These are phyloP conservation scores for Dispira parvispora DNA, from an alignment of 192 early-diverging fungal genomes.

Conservation along the genomic window DNA sequence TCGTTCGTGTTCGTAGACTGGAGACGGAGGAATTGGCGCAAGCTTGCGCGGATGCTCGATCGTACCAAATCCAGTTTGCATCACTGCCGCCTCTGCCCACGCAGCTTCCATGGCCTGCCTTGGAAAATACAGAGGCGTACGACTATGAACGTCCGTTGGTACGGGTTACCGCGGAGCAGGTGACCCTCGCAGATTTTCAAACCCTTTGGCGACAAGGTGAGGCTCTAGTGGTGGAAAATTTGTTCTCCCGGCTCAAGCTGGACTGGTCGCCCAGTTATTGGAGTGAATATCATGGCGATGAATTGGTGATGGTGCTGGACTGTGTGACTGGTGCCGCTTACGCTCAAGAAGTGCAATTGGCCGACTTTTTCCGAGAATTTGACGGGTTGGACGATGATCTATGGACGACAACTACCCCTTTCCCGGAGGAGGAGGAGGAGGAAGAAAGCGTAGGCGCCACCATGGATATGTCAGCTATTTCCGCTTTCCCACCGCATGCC, in stretches of 20 bases:
- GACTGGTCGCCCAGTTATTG: slow-evolving; percentile 21
- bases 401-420: slow-evolving; percentile 8
- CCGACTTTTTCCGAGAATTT: slow-evolving; percentile 33
- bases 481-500: background rate
- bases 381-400: slow-evolving; percentile 19
- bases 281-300: slow-evolving; percentile 20
- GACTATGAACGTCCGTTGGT: background rate
- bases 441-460: slow-evolving; percentile 2
- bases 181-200: slow-evolving; percentile 10
- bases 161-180: background rate
- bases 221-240: slow-evolving; percentile 7
- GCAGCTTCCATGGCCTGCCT: too few species aligned
- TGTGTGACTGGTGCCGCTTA: slow-evolving; percentile 16
- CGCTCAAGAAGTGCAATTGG: slow-evolving; percentile 17
- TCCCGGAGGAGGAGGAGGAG: background rate
- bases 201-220: slow-evolving; percentile 1
- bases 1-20: background rate
- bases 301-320: slow-evolving; percentile 33
- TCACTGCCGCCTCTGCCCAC: too few species aligned
- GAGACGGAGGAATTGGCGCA: slow-evolving; percentile 1
- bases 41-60: slow-evolving; percentile 5
- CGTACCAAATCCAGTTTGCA: too few species aligned
- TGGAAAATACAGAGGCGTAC: background rate
- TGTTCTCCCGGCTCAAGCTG: slow-evolving; percentile 10
- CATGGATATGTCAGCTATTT: too few species aligned